Evolutionary conservation across 768 basidiomycete genomes (phyloP).

Genomic region (Russula lepida): DNA sequence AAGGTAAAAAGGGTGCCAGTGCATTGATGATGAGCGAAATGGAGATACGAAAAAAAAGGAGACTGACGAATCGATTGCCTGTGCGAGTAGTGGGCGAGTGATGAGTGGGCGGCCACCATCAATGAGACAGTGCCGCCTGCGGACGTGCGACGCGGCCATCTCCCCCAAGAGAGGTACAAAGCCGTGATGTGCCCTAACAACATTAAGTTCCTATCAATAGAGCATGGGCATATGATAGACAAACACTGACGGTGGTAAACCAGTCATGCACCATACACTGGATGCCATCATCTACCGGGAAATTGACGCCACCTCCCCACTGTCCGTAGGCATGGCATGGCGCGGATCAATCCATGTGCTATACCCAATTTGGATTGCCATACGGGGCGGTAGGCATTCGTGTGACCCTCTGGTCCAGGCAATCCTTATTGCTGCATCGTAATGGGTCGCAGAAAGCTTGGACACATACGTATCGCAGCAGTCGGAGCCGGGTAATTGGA

Average conservation of each 20-base stretch:
- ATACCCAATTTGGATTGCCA: too few relatives aligned
- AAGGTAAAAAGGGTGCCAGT: not conserved
- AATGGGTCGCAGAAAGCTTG: too few relatives aligned
- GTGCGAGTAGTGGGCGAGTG: constrained; percentile 69
- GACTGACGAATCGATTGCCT: constrained; percentile 54
- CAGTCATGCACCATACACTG: constrained; percentile 54
- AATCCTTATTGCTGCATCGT: too few relatives aligned
- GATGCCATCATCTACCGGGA: constrained; percentile 72
- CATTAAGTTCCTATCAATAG: constrained; percentile 59
- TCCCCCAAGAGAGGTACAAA: constrained; percentile 65
- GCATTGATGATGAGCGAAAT: not conserved
- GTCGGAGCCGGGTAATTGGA: too few relatives aligned
- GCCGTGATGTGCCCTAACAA: constrained; percentile 63
- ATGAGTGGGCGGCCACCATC: constrained; percentile 70
- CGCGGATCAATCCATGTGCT: too few relatives aligned
- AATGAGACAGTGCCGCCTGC: constrained; percentile 60
- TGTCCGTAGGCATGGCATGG: too few relatives aligned
- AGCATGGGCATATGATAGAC: too few relatives aligned
- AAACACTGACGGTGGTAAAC: not conserved
- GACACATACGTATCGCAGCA: too few relatives aligned
- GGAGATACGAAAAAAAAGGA: not conserved
- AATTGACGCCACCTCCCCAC: constrained; percentile 43
- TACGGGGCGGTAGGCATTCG: too few relatives aligned
- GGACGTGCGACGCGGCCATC: constrained; percentile 52
- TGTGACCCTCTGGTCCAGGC: too few relatives aligned